Conservation (phyloP, 2,329 filamentous ascomycete species). For the Myriosclerotinia curreyana region DNA sequence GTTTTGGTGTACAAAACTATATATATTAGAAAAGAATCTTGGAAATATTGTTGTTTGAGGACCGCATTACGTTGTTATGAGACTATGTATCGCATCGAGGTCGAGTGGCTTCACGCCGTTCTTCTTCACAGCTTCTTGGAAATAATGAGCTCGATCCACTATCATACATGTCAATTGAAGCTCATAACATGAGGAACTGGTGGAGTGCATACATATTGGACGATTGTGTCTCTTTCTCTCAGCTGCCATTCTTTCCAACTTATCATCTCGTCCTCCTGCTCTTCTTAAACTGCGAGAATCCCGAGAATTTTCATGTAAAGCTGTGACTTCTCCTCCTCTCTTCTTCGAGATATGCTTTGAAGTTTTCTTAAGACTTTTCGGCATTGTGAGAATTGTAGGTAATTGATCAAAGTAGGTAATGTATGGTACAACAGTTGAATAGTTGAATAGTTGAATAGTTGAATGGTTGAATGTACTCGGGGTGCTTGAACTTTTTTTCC, state of each 20-base stretch:
- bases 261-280: slow-evolving; percentile 77
- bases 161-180: slow-evolving; percentile 27
- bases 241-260: slow-evolving; percentile 69
- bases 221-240: slow-evolving; percentile 71
- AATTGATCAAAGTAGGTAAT: background rate
- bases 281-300: slow-evolving; percentile 79
- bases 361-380: slow-evolving; percentile 75
- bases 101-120: slow-evolving; percentile 51
- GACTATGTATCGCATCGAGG: slow-evolving; percentile 55
- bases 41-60: background rate
- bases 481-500: slow-evolving; percentile 26
- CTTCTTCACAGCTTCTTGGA: slow-evolving; percentile 62
- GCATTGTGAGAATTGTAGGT: slow-evolving; percentile 51
- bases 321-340: slow-evolving; percentile 66
- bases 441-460: background rate
- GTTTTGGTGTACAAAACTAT: slow-evolving; percentile 62
- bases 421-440: too few relatives aligned
- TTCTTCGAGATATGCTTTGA: slow-evolving; percentile 90
- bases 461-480: background rate
- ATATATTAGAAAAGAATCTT: background rate
- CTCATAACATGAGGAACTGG: background rate
- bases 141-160: slow-evolving; percentile 69
- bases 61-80: slow-evolving; percentile 59
- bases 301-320: slow-evolving; percentile 83
- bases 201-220: slow-evolving; percentile 56